These are phyloP conservation scores for Dactylellina haptotyla DNA, from an alignment of 2,329 filamentous ascomycete genomes.

Conservation along the genomic window DNA sequence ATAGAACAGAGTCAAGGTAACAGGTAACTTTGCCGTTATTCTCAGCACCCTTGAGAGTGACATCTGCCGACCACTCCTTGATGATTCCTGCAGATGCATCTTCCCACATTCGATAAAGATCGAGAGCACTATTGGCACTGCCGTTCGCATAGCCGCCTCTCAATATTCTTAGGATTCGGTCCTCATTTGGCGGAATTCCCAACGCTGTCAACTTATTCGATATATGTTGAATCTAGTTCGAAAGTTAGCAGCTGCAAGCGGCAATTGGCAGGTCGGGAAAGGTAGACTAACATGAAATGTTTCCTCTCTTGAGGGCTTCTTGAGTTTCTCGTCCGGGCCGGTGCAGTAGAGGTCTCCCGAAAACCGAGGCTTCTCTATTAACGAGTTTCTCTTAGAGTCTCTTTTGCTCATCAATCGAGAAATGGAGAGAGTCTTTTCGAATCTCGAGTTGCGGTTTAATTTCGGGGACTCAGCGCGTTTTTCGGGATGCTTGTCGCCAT, in stretches of 20 bases:
- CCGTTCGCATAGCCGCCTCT: conserved; percentile 69
- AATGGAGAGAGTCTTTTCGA: conserved; percentile 54
- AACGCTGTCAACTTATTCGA: conserved; percentile 52
- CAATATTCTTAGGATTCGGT: conserved; percentile 55
- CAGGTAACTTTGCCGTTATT: conserved; percentile 91
- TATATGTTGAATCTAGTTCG: conserved; percentile 55
- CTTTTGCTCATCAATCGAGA: conserved; percentile 55
- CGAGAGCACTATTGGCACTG: conserved; percentile 77
- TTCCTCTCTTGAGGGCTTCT: conserved; percentile 61
- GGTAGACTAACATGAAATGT: conserved; percentile 59
- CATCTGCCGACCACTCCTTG: conserved; percentile 75
- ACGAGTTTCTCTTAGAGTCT: conserved; percentile 50
- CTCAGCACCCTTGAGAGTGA: conserved; percentile 81
- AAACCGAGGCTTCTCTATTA: conserved; percentile 53
- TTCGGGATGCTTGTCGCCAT: conserved; percentile 11
- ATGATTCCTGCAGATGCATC: conserved; percentile 83
- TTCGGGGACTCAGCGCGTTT: conserved; percentile 11
- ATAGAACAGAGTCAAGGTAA: conserved; percentile 88
- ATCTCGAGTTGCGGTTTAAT: conserved; percentile 31
- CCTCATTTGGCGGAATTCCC: conserved; percentile 54
- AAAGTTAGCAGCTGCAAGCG: conserved; percentile 22
- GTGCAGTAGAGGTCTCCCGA: conserved; percentile 55
- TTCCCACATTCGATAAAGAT: conserved; percentile 80
- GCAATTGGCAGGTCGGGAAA: conserved; percentile 1
- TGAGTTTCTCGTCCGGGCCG: conserved; percentile 55